phyloP scores from a whole-genome alignment of 2,329 filamentous ascomycete species.

The Aspergillus clavatus region DNA sequence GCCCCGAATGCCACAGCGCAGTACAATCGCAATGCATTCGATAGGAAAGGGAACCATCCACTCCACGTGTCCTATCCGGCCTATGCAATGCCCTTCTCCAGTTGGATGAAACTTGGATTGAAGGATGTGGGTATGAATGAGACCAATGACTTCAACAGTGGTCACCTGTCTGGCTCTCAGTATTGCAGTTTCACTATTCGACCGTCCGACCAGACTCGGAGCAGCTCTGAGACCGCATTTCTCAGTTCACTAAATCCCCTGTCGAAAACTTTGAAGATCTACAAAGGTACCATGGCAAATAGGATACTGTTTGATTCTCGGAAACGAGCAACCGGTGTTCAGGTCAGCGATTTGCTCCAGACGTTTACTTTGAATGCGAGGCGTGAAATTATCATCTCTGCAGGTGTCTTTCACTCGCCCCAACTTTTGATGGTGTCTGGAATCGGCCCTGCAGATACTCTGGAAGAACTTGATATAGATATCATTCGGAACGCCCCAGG shows the following conservation, averaged over 20 bases:
- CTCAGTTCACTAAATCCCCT: constrained; percentile 15
- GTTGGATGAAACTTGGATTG: constrained; percentile 36
- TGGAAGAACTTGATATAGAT: constrained; percentile 23
- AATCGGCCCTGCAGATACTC: constrained; percentile 36
- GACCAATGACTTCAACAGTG: constrained; percentile 41
- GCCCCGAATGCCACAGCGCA: constrained; percentile 19
- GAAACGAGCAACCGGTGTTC: constrained; percentile 44
- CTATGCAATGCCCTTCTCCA: constrained; percentile 36
- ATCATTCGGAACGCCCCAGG: constrained; percentile 27
- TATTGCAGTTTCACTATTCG: constrained; percentile 47
- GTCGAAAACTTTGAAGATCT: constrained; percentile 39
- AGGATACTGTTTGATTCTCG: constrained; percentile 49
- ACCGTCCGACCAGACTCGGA: constrained; percentile 44
- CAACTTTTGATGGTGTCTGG: constrained; percentile 52
- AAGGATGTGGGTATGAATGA: constrained; percentile 39
- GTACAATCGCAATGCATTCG: constrained; percentile 28
- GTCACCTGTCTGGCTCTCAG: constrained; percentile 39
- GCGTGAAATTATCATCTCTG: constrained; percentile 48
- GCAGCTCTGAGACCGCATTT: constrained; percentile 43
- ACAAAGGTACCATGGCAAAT: constrained; percentile 42
- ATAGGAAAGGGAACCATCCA: constrained; percentile 26
- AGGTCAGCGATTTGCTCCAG: constrained; percentile 35
- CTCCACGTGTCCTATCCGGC: constrained; percentile 42
- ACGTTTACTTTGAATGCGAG: constrained; percentile 46
- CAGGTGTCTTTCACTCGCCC: constrained; percentile 51